Evolutionary conservation across 805 yeast genomes (phyloP), one percentile per base, ranked within the genome.

Genomic region (Ogataea chonburiensis): DNA sequence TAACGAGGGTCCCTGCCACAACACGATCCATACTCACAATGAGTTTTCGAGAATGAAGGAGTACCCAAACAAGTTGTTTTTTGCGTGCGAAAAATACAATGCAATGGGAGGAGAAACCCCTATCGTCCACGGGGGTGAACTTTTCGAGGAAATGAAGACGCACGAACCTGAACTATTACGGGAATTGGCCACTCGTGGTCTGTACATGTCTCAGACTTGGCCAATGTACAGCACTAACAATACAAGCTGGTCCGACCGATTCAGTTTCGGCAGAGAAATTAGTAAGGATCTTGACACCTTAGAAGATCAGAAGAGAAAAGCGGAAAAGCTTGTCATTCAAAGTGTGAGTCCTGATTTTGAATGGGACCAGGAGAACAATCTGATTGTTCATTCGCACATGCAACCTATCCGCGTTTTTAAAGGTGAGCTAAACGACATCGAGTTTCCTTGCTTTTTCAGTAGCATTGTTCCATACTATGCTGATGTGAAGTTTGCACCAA

Each of bases 71-170:
- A 53, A 42, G 3, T 35, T 56, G 21, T 45, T 45, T 26, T 58
- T 58, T 26, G 45, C 47, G 3, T 55, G 59, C 24, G 20, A 30
- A 7, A 46, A 45, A 13, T 43, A 37, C 22, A 37, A 38, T 12
- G 55, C 52, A 2, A 40, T 37, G 20, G 63, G 63, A 11, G 66
- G 66, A 13, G 62, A 52, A 24, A 60, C 64, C 12, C 64, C 66
- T 11, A 43, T 61, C n/a, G 61, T 41, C 5, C 63, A 60, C 38
- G 62, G 61, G 8, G 58, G 53, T 7, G 65, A 60, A 26, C 31
- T 56, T 5, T 60, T 53, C 37, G 40, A 56, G 3, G 22, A 20
- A 6, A 24, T 58, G 13, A 13, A 40, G 7, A 28, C 40, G 13
- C 35, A 40, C 16, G 37, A 32, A 6, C 64, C 64, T 0, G 49